These are phyloP conservation scores for Penicillium tannophilum DNA, from an alignment of 495 filamentous ascomycete species.

Conservation along the genomic window DNA sequence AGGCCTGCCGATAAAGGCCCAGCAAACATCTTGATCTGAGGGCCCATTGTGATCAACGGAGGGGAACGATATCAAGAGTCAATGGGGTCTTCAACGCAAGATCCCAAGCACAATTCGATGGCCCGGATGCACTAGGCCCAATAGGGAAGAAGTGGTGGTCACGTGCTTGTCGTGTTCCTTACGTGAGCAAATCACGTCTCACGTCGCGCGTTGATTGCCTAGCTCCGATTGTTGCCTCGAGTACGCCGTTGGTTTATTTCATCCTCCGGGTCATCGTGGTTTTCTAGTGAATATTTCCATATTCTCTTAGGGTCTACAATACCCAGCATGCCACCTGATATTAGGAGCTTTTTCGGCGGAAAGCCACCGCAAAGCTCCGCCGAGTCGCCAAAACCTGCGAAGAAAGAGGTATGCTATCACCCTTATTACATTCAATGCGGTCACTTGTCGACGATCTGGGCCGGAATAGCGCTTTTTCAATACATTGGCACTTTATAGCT, in stretches of 20 bases:
- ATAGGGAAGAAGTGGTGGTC: constrained; percentile 15
- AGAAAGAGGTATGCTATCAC: constrained; percentile 42
- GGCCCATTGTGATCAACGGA: constrained; percentile 36
- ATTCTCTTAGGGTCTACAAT: background rate
- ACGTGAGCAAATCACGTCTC: constrained; percentile 40
- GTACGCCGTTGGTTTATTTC: background rate
- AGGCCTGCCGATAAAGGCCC: constrained; percentile 40
- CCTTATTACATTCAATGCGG: background rate
- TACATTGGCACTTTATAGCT: constrained; percentile 6
- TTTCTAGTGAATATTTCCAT: background rate
- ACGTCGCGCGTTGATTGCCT: constrained; percentile 20
- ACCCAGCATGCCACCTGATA: constrained; percentile 69
- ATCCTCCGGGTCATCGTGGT: background rate
- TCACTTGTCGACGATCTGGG: too few relatives aligned
- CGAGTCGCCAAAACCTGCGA: constrained; percentile 30
- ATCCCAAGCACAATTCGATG: constrained; percentile 35
- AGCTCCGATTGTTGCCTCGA: background rate
- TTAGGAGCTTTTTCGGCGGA: constrained; percentile 76
- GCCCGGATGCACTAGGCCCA: constrained; percentile 28
- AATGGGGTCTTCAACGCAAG: background rate
- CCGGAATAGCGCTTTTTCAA: background rate
- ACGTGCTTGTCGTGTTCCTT: constrained; percentile 24
- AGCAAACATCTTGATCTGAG: constrained; percentile 41
- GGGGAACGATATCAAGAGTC: background rate
- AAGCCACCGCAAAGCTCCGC: constrained; percentile 42